Base-by-base conservation (phyloP, 2,329 filamentous ascomycete genomes). In the Fusarium ramigenum region DNA sequence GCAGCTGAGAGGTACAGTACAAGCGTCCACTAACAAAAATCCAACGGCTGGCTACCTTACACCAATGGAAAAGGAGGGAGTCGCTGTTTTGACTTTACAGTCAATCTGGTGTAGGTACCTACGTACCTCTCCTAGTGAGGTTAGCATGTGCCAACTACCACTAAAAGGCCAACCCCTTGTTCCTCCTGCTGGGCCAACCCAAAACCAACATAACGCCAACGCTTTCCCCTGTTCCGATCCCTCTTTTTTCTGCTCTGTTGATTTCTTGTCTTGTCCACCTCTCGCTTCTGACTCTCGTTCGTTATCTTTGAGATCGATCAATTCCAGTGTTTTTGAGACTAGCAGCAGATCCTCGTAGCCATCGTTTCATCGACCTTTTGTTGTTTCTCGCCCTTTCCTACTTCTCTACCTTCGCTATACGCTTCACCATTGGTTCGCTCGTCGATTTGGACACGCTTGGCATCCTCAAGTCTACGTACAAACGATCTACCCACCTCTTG, bases 141-240 rank as follows among this genome's bases (percentile, higher is more conserved):
- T 47, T 47, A 44, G 47, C 43, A 52, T 64, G 47, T 71, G 63
- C 53, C 36, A 36, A 36, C 34, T 34, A 34, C 32, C 6, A 34
- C 14, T 36, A 68, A 60, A 46, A 39, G n/a, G 56, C 70, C 57
- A 36, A 65, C 67, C 61, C 71, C 71, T 40, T 64, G 66, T 47
- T 66, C 46, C 21, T 50, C 40, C 63, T 74, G 63, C 71, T 74
- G 71, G 67, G 71, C 71, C 71, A 74, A 74, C 60, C 66, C 42
- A 63, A 63, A 64, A 70, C 66, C 46, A 63, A 53, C 66, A 71
- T 70, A 63, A 73, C 71, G 50, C 71, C 71, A 71, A 59, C 71
- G 63, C 71, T 65, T 74, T 73, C 50, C 71, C 71, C 60, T 73
- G 66, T 67, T 54, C 50, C 25, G 47, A 36, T 52, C 32, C 32